Evolutionary conservation across 208 protist genomes (phyloP).

Genomic region (Porcisia hertigi): DNA sequence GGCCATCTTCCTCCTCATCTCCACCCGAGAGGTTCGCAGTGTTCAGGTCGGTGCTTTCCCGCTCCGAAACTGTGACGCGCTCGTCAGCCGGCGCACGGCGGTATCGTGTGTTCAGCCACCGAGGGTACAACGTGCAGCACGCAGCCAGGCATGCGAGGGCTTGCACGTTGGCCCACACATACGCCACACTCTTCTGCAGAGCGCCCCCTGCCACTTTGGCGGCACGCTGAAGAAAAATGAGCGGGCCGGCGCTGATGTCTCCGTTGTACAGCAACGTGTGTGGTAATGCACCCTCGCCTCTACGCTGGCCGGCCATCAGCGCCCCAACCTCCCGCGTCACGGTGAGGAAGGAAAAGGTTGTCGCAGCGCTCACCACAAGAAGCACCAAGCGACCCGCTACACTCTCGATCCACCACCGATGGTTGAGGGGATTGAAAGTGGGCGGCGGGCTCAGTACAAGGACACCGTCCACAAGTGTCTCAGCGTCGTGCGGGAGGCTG

Average conservation of each 20-base stretch:
- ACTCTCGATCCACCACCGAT: conserved; percentile 30
- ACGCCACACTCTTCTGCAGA: not conserved
- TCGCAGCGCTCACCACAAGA: conserved; percentile 6
- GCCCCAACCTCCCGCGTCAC: conserved; percentile 12
- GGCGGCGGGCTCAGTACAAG: conserved; percentile 23
- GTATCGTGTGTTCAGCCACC: conserved; percentile 9
- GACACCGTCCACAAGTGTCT: conserved; percentile 25
- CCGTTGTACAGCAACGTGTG: conserved; percentile 15
- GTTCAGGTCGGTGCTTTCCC: conserved; percentile 16
- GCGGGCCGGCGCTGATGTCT: conserved; percentile 7
- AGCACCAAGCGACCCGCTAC: conserved; percentile 21
- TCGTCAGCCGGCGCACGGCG: conserved; percentile 11
- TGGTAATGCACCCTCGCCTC: not conserved
- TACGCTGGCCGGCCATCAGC: conserved; percentile 8
- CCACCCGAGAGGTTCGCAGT: not conserved
- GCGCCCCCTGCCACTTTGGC: conserved; percentile 5
- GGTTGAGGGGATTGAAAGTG: conserved; percentile 17
- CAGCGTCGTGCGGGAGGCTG: conserved; percentile 28
- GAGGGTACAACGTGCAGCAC: conserved; percentile 3
- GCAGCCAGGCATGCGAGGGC: not conserved
- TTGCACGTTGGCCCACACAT: not conserved
- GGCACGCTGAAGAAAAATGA: conserved; percentile 14
- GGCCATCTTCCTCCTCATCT: conserved; percentile 22
- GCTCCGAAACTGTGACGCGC: conserved; percentile 8
- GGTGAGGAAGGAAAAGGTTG: conserved; percentile 21